Evolutionary conservation across 805 yeast species (phyloP), one percentile per base, ranked within the genome.

Genomic region (Candida broadrunensis): DNA sequence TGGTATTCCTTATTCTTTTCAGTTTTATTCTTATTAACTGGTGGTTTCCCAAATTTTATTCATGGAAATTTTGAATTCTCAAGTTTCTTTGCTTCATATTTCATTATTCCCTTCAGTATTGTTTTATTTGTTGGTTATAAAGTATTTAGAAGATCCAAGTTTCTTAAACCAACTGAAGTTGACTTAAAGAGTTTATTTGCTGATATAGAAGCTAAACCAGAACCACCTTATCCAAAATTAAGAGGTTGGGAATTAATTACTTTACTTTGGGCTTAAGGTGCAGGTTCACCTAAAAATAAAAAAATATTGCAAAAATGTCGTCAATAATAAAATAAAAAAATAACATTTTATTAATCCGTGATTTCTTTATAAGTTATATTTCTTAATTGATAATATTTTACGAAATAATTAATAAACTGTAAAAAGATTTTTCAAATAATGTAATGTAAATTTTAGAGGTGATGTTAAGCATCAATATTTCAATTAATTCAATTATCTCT

Each of bases 21-120:
- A 12, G 61, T 66, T 50, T 50, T 50, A 31, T 53, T 66, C 55
- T 57, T 64, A 15, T 58, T 63, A 34, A 48, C 69, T 34, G 46
- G 62, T 36, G 65, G 71, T 35, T 71, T 58, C 39, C 57, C 66
- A 4, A 64, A 71, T 4, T 73, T 73, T 45, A 47, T 66, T 19
- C 71, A 71, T 4, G 70, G 71, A 23, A 32, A 55, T 20, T 59
- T 74, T 64, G 56, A 55, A 37, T 44, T 58, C 14, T 54, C 69
- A 30, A 56, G 72, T 2, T 73, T 73, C 45, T 58, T 72, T 46
- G 70, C 71, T 42, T 63, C 61, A 24, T 72, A 71, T 52, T 60
- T 72, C 42, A 60, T 71, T 58, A 52, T 68, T 16, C 73, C 73
- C 33, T 60, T 73, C 36, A 66, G 70, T 42, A 42, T 70, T 26